phyloP scores from a whole-genome alignment of 2,329 filamentous ascomycete genomes.

The Rhytidhysteron rufulum region DNA sequence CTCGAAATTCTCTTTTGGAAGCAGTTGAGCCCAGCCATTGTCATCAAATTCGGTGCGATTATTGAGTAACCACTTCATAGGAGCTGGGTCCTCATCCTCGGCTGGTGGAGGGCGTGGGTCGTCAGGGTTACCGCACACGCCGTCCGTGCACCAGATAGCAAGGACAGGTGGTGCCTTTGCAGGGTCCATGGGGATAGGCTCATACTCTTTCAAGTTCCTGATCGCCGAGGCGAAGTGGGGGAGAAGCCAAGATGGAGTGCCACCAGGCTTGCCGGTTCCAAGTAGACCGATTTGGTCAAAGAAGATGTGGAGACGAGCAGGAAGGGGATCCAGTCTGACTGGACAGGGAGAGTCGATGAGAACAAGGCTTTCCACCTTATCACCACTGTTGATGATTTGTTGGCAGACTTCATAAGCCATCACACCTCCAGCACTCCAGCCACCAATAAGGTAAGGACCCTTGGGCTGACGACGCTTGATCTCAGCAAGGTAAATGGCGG shows the following conservation, averaged over 20 bases:
- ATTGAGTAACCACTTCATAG: conserved; percentile 65
- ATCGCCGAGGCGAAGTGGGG: conserved; percentile 70
- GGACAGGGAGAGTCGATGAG: conserved; percentile 54
- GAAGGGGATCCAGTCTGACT: conserved; percentile 48
- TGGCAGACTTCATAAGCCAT: conserved; percentile 51
- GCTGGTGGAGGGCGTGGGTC: conserved; percentile 64
- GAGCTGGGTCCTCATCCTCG: conserved; percentile 51
- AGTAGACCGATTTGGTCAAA: conserved; percentile 70
- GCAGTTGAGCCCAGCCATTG: conserved; percentile 66
- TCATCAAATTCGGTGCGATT: conserved; percentile 68
- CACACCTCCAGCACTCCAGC: conserved; percentile 55
- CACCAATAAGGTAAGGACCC: conserved; percentile 56
- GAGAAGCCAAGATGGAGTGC: conserved; percentile 68
- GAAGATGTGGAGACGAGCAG: conserved; percentile 62
- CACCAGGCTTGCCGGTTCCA: conserved; percentile 56
- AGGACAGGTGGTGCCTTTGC: conserved; percentile 59
- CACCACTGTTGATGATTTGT: conserved; percentile 46
- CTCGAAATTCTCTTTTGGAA: conserved; percentile 59
- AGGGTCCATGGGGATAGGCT: conserved; percentile 59
- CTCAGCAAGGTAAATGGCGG: conserved; percentile 62
- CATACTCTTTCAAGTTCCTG: conserved; percentile 65
- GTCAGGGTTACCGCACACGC: conserved; percentile 63
- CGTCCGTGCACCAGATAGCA: conserved; percentile 69
- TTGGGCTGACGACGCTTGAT: conserved; percentile 67
- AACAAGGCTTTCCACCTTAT: conserved; percentile 49